phyloP scores from a whole-genome alignment of 495 filamentous ascomycete genomes.

The Podospora didyma region DNA sequence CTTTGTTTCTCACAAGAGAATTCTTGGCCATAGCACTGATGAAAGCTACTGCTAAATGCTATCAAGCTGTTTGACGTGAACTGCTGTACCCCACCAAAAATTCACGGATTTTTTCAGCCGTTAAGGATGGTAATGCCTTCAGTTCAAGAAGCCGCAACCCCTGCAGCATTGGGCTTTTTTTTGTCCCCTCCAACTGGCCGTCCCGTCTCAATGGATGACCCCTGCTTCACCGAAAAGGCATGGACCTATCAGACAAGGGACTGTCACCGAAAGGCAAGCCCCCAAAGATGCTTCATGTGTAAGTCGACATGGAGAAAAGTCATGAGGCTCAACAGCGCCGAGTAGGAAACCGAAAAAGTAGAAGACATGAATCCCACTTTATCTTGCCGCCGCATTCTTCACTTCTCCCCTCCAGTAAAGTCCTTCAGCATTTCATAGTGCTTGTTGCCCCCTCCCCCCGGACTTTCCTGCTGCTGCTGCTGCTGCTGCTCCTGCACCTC shows the following conservation, averaged over 20 bases:
- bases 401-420: conserved; percentile 6
- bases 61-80: no score
- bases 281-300: conserved; percentile 1
- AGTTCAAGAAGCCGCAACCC: no score
- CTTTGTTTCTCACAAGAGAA: no score
- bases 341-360: neutral
- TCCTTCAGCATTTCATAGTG: neutral
- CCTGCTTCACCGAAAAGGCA: neutral
- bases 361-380: neutral
- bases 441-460: neutral
- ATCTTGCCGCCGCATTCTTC: neutral
- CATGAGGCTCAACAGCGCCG: neutral
- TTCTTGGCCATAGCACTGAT: no score
- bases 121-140: no score
- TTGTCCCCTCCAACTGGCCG: neutral
- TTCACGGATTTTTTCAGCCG: no score
- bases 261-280: neutral
- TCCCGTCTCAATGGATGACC: neutral
- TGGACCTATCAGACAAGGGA: neutral
- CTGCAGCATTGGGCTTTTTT: no score
- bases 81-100: no score
- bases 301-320: neutral
- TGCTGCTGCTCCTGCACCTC: neutral
- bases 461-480: no score
- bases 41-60: no score